Percentiles rank a stretch among this genome's conserved stretches.
These are phyloP conservation scores for Eudorina sp. DNA, from an alignment of 139 green algal species.

Conservation along the genomic window DNA sequence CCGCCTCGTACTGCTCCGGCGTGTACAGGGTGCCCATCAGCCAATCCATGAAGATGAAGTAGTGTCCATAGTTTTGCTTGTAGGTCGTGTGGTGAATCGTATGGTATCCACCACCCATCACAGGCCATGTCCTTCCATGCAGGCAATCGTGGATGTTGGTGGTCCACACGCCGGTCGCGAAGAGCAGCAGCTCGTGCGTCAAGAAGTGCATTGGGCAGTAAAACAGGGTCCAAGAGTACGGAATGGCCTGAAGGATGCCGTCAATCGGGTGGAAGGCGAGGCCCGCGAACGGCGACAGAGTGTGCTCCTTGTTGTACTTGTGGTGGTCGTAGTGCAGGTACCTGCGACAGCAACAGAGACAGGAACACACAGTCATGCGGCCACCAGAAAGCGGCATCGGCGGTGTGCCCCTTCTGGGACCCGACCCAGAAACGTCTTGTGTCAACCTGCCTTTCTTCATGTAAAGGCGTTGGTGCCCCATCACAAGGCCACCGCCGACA, in stretches of 20 bases:
- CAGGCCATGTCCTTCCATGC: conserved; percentile 83
- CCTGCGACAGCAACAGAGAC: too few species aligned
- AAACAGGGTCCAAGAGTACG: conserved; percentile 89
- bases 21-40: conserved; percentile 82
- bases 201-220: conserved; percentile 93
- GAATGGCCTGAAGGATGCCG: conserved; percentile 88
- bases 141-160: conserved; percentile 97
- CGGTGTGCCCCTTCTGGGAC: too few species aligned
- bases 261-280: conserved; percentile 95
- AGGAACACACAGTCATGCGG: too few species aligned
- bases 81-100: conserved; percentile 97
- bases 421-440: too few species aligned
- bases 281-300: conserved; percentile 94
- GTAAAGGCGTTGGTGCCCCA: too few species aligned
- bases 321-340: conserved; percentile 91
- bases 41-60: conserved; percentile 91
- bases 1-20: conserved; percentile 65
- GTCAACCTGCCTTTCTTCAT: too few species aligned
- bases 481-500: too few species aligned
- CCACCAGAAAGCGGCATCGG: too few species aligned
- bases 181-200: conserved; percentile 95
- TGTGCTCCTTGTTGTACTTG: conserved; percentile 99
- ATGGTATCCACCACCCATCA: conserved; percentile 98
- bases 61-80: conserved; percentile 97
- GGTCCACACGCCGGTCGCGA: conserved; percentile 94